Evolutionary conservation across 2,329 filamentous ascomycete species (phyloP).

Genomic region (Penicillium polonicum): DNA sequence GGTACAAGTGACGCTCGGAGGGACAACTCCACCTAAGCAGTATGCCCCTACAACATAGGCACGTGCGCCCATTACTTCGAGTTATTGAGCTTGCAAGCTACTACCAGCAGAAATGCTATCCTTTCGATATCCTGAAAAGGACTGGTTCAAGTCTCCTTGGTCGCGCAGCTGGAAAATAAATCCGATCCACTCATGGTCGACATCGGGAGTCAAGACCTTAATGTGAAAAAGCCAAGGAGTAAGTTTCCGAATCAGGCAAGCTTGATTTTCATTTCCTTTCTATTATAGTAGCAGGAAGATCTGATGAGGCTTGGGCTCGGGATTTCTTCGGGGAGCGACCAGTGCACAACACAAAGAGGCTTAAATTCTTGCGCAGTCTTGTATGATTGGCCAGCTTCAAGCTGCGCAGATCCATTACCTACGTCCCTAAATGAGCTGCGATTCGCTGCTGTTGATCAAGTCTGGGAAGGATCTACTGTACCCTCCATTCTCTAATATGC

Average conservation of each 20-base stretch:
- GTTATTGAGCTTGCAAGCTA: neutral
- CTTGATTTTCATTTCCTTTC: neutral
- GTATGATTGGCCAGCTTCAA: constrained; percentile 26
- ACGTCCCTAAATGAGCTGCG: neutral
- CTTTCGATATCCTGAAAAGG: neutral
- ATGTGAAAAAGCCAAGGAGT: neutral
- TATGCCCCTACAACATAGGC: neutral
- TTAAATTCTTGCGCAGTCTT: constrained; percentile 26
- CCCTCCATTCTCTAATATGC: neutral
- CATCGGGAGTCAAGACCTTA: constrained; percentile 8
- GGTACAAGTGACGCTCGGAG: neutral
- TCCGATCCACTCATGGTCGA: constrained; percentile 8
- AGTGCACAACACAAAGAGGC: constrained; percentile 16
- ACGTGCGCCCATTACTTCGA: neutral
- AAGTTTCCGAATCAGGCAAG: neutral
- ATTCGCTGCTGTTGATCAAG: neutral
- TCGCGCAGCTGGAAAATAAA: constrained; percentile 3
- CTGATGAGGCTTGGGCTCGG: neutral
- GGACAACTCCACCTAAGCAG: neutral
- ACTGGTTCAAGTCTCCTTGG: constrained; percentile 13
- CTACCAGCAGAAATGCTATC: neutral
- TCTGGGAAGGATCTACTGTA: neutral
- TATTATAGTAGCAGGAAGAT: neutral
- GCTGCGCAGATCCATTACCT: constrained; percentile 7
- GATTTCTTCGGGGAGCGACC: constrained; percentile 17